A percentile compares a stretch with the other conserved stretches of the same genome.
Conservation (phyloP, 805 yeast species). For the Ogataea degrootiae region DNA sequence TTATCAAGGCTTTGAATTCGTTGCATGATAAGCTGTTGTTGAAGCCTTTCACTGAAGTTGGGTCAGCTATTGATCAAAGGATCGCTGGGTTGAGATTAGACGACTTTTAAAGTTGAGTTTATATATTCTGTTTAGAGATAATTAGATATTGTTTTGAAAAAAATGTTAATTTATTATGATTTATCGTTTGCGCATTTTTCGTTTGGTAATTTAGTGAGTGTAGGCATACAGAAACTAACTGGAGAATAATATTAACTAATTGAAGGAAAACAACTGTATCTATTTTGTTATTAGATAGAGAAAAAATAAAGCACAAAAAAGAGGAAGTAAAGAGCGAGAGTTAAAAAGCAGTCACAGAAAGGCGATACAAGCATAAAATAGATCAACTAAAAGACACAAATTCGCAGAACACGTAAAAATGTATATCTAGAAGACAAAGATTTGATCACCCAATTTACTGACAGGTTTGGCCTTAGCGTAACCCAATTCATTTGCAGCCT, state of each 20-base stretch:
- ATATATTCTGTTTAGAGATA: not conserved
- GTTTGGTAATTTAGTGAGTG: too few species aligned
- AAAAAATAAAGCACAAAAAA: too few species aligned
- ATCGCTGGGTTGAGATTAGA: conserved; percentile 40
- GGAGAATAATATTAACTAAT: too few species aligned
- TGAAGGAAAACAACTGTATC: too few species aligned
- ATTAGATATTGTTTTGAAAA: not conserved
- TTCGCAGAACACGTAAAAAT: not conserved
- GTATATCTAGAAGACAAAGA: conserved; percentile 63
- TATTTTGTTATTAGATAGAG: too few species aligned
- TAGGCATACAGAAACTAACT: too few species aligned
- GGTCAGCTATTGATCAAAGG: conserved; percentile 38
- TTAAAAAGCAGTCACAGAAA: too few species aligned
- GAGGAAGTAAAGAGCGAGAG: too few species aligned
- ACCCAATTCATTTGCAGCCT: conserved; percentile 69
- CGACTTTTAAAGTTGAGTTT: conserved; percentile 8
- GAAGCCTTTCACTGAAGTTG: conserved; percentile 29
- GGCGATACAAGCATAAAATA: too few species aligned
- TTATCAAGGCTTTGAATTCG: conserved; percentile 78
- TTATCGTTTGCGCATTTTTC: not conserved
- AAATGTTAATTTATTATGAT: not conserved
- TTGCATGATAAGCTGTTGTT: conserved; percentile 76
- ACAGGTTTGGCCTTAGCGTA: conserved; percentile 83
- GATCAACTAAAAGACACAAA: too few species aligned
- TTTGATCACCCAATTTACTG: conserved; percentile 84